Evolutionary conservation across 2,329 filamentous ascomycete species (phyloP).

Genomic region (Fusarium guadeloupense): DNA sequence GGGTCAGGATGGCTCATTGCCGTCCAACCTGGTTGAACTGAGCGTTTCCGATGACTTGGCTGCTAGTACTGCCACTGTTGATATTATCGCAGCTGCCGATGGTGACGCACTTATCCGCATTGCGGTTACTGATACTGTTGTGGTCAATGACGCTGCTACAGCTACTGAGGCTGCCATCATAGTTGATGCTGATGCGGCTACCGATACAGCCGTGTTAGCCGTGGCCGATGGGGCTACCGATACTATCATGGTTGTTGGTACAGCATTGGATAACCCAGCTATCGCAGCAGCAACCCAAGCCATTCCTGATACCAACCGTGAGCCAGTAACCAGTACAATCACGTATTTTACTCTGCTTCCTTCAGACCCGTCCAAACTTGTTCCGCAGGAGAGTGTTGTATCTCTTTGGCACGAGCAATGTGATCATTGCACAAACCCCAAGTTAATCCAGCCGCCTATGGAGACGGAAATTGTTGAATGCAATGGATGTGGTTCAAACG

Average conservation of each 20-base stretch:
- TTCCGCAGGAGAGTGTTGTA: constrained; percentile 47
- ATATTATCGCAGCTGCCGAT: background rate
- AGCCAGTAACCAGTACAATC: constrained; percentile 32
- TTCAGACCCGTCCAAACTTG: constrained; percentile 47
- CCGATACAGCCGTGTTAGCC: background rate
- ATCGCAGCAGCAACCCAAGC: background rate
- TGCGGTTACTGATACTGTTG: too few relatives aligned
- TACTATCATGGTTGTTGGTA: background rate
- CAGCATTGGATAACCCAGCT: background rate
- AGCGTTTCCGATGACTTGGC: background rate
- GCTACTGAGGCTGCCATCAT: background rate
- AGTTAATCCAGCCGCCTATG: constrained; percentile 31
- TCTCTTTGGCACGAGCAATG: constrained; percentile 43
- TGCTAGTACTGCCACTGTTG: background rate
- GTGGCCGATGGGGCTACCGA: background rate
- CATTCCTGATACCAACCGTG: background rate
- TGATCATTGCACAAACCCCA: constrained; percentile 31
- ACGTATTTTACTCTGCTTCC: constrained; percentile 42
- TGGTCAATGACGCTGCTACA: background rate
- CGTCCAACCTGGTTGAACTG: background rate
- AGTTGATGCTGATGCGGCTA: background rate
- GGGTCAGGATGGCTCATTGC: background rate
- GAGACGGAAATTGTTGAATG: constrained; percentile 36
- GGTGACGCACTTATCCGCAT: too few relatives aligned
- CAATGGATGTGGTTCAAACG: constrained; percentile 35